Evolutionary conservation across 1,139 yeast genomes (phyloP), one percentile per base, ranked within the genome.

Genomic region (Suhomyces bribrorum): DNA sequence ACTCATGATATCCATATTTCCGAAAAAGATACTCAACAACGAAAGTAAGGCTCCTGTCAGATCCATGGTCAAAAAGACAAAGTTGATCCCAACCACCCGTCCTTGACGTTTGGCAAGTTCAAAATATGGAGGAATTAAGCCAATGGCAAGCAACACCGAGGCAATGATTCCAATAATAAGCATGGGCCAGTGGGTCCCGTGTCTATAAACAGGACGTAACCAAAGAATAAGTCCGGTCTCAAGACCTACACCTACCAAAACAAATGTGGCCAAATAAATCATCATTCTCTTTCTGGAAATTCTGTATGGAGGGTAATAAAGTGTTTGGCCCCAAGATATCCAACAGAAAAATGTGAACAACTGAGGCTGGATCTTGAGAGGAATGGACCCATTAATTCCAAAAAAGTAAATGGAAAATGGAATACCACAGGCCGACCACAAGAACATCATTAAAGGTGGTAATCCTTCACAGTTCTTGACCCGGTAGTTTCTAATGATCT

Each of bases 51-150:
- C 97, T 8, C 97, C 97, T 36, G 74, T 49, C 7, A 86, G 75
- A 58, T 90, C 97, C 56, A 89, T 71, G n/a, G 68, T 52, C 41
- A 90, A 66, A 50, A 90, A 90, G n/a, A 83, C 52, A 56, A 90
- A 88, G 56, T 88, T 88, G 52, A 90, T 83, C 0, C 97, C 97
- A 4, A 88, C 79, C 5, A 90, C 97, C 33, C 87, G 68, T 3
- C 97, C 97, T 34, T 76, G 62, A 45, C 96, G 74, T 56, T 86
- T 86, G 26, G 79, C 78, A 26, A 90, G 66, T 57, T 90, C 97
- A 52, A 81, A 81, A 59, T 89, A 90, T 5, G 97, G 97, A 0
- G 97, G 97, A 2, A 90, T 53, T 31, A 90, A 69, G 0, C 97
- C 97, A 2, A 77, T 53, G 0, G 87, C 95, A 18, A 90, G 66